A percentile compares a stretch with the other conserved stretches of the same genome.
Conservation (phyloP, 306 rosid genomes). For the Quercus rubra region DNA sequence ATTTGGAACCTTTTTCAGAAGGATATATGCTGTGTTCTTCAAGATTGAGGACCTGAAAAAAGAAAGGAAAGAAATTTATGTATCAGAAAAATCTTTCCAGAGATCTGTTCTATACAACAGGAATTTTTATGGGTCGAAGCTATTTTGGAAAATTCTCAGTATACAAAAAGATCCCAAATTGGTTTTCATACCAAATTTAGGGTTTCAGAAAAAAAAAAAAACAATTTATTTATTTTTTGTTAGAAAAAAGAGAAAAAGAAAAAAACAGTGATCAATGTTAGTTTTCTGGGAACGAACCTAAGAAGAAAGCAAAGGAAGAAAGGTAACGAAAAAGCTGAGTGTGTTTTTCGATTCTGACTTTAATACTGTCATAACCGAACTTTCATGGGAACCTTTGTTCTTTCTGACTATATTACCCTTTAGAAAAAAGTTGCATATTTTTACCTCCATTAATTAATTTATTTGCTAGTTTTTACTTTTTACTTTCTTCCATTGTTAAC, state of each 20-base stretch:
- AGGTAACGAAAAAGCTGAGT: slow-evolving; percentile 19
- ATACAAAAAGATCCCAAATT: slow-evolving; percentile 15
- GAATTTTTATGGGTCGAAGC: slow-evolving; percentile 1
- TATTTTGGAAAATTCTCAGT: not conserved
- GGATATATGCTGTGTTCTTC: not conserved
- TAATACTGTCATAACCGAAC: slow-evolving; percentile 14
- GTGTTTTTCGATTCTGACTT: slow-evolving; percentile 33
- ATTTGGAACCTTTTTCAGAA: slow-evolving; percentile 20
- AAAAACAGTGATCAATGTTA: slow-evolving; percentile 16
- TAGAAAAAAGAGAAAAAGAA: not conserved
- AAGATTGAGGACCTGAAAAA: slow-evolving; percentile 16
- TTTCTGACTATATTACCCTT: slow-evolving; percentile 23
- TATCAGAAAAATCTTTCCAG: slow-evolving; percentile 10
- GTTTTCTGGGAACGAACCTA: slow-evolving; percentile 17
- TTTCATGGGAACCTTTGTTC: not conserved
- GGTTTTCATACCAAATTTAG: slow-evolving; percentile 3
- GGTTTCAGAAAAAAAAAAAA: not conserved
- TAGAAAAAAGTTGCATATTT: not conserved
- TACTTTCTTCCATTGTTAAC: no score
- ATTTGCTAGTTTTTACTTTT: no score
- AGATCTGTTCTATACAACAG: slow-evolving; percentile 14
- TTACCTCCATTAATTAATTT: not conserved
- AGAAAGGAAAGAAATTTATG: not conserved
- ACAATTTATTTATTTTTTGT: no score
- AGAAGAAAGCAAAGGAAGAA: slow-evolving; percentile 22